Percentiles rank a stretch among this genome's conserved stretches.
These are phyloP conservation scores for Pezicula neosporulosa DNA, from an alignment of 2,329 filamentous ascomycete species.

Conservation along the genomic window DNA sequence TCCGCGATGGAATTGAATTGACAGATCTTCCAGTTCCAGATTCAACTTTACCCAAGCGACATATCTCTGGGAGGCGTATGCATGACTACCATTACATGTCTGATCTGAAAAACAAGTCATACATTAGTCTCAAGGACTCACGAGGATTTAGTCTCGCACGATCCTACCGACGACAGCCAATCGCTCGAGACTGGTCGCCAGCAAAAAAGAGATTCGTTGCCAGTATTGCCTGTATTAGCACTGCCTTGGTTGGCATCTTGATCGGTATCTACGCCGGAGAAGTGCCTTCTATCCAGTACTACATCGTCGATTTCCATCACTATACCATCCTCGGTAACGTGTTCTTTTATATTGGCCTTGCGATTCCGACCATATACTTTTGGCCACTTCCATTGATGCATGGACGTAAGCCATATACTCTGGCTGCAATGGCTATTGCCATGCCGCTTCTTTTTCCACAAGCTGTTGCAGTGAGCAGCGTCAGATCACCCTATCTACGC, in stretches of 20 bases:
- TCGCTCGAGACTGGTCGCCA: constrained; percentile 70
- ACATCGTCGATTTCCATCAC: constrained; percentile 66
- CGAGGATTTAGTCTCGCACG: constrained; percentile 49
- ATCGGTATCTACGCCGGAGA: constrained; percentile 75
- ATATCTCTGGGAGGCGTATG: constrained; percentile 6
- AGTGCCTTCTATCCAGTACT: constrained; percentile 76
- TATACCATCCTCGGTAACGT: constrained; percentile 71
- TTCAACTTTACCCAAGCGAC: constrained; percentile 14
- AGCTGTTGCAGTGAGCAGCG: constrained; percentile 58
- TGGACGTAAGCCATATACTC: constrained; percentile 74
- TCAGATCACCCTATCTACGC: constrained; percentile 51
- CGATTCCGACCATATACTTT: constrained; percentile 64
- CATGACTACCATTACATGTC: constrained; percentile 14
- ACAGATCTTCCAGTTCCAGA: constrained; percentile 16
- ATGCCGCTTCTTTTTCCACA: constrained; percentile 75
- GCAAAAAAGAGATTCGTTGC: constrained; percentile 67
- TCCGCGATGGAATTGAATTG: constrained; percentile 11
- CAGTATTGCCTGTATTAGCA: constrained; percentile 67
- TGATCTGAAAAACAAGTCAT: constrained; percentile 46
- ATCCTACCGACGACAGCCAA: constrained; percentile 57
- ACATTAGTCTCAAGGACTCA: constrained; percentile 49
- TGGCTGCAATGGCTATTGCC: constrained; percentile 63
- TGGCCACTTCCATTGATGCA: constrained; percentile 76
- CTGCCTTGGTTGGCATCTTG: constrained; percentile 65
- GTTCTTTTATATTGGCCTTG: constrained; percentile 67